Base-by-base conservation (phyloP, 2,329 filamentous ascomycete species). In the Ceratocystis destructans region DNA sequence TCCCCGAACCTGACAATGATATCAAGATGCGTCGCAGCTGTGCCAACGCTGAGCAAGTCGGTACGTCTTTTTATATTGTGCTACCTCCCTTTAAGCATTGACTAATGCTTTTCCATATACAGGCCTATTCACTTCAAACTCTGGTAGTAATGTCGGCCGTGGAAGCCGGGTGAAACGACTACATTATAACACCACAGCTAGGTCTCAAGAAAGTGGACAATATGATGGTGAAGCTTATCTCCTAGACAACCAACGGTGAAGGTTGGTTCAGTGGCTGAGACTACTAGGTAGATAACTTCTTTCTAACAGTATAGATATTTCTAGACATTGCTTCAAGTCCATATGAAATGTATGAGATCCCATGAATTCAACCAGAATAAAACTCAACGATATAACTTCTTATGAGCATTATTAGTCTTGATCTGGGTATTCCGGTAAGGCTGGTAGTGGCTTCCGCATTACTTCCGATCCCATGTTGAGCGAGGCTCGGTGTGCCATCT, bases 21-120 rank as follows among this genome's bases (percentile, higher is more conserved):
- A 89, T 88, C 0, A 96, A 96, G 77, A 87, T 94, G 80, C 88
- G 90, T 76, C 83, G 91, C 68, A 94, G 89, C 70, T 87, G 89
- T 68, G 89, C 95, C 73, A 95, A 94, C 73, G 90, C 90, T 1
- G 87, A 90, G 73, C 86, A 90, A 72, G 85, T 93, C 70, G 91
- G 91, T 85, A 74, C 74, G 86, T 41, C 1, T 41, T 41, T 41
- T 41, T 80, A 64, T 25, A 31, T 48, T 2, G 15, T 28, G 15
- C n/a, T 20, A 22, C 20, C 31, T 3, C 15, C 12, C 8, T 62
- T 41, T 31, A 3, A 3, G 2, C 1, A 33, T n/a, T 59, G 55
- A 37, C 22, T 5, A 59, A 37, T 20, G 3, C 8, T 12, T n/a
- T n/a, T 2, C 33, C 17, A n/a, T 37, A 12, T 15, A 33, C 55